A percentile compares a stretch with the other conserved stretches of the same genome.
These are phyloP conservation scores for Carex scoparia DNA, from an alignment of 176 grass and related monocot genomes.

Conservation along the genomic window DNA sequence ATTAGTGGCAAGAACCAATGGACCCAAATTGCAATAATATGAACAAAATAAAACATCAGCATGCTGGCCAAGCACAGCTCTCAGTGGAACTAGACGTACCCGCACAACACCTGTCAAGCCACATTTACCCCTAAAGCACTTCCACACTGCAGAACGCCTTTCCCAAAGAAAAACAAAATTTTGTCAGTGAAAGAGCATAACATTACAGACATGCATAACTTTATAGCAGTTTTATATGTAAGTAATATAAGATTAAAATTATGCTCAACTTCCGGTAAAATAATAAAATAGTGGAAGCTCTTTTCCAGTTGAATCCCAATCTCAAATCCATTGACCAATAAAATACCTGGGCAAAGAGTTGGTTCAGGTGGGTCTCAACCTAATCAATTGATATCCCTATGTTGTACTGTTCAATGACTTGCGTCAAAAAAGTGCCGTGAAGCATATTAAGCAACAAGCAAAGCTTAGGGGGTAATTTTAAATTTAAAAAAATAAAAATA, in stretches of 20 bases:
- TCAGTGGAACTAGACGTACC: slow-evolving; percentile 31
- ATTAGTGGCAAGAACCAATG: not conserved
- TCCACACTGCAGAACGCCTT: slow-evolving; percentile 52
- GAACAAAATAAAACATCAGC: not conserved
- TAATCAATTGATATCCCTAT: not conserved
- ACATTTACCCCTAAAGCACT: slow-evolving; percentile 73
- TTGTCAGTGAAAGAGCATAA: not conserved
- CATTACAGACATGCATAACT: not conserved
- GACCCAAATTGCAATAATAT: not conserved
- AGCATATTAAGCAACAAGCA: not conserved
- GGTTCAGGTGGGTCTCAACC: not conserved
- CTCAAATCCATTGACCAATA: slow-evolving; percentile 45
- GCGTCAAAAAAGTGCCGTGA: not conserved
- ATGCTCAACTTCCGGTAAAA: slow-evolving; percentile 41
- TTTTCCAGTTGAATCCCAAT: slow-evolving; percentile 43
- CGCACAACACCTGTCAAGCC: slow-evolving; percentile 55
- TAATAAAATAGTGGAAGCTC: slow-evolving; percentile 38
- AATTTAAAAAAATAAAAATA: slow-evolving; percentile 7
- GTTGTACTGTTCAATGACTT: not conserved
- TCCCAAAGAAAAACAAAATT: slow-evolving; percentile 26
- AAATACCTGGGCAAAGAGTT: not conserved
- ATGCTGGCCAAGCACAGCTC: not conserved
- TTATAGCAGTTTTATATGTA: slow-evolving; percentile 7
- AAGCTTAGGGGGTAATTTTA: not conserved
- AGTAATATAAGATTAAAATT: slow-evolving; percentile 12